Conservation (phyloP, 768 basidiomycete species). For the Trametes sanguinea region DNA sequence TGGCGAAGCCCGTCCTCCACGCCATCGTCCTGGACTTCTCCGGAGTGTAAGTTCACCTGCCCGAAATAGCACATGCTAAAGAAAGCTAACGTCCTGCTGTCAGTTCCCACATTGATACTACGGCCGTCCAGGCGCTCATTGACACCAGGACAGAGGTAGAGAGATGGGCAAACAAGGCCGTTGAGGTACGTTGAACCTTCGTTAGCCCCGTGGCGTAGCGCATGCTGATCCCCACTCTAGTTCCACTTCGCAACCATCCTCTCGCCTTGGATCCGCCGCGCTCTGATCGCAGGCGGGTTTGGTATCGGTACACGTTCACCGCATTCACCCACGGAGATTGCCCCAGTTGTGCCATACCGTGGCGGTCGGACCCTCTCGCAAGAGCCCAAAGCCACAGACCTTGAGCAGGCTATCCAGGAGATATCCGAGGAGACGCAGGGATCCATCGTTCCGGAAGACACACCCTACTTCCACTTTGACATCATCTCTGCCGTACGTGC, state of each 20-base stretch:
- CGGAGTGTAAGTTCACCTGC: constrained; percentile 54
- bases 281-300: constrained; percentile 87
- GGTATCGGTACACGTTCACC: constrained; percentile 61
- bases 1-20: constrained; percentile 64
- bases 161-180: constrained; percentile 74
- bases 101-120: constrained; percentile 89
- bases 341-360: constrained; percentile 70
- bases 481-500: constrained; percentile 68
- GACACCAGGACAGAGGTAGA: constrained; percentile 90
- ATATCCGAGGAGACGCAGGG: constrained; percentile 18
- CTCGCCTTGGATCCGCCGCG: constrained; percentile 92
- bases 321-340: constrained; percentile 60
- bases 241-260: constrained; percentile 95
- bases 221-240: constrained; percentile 36
- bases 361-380: constrained; percentile 37
- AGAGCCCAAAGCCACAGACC: constrained; percentile 1
- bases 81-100: constrained; percentile 2
- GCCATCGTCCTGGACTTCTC: constrained; percentile 94
- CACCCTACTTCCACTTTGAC: constrained; percentile 93
- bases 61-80: neutral
- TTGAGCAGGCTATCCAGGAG: constrained; percentile 14
- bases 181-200: constrained; percentile 53
- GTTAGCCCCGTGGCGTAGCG: neutral
- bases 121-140: constrained; percentile 86
- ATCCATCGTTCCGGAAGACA: constrained; percentile 51